phyloP scores from a whole-genome alignment of 176 grass and related monocot genomes.

The Carex myosuroides region DNA sequence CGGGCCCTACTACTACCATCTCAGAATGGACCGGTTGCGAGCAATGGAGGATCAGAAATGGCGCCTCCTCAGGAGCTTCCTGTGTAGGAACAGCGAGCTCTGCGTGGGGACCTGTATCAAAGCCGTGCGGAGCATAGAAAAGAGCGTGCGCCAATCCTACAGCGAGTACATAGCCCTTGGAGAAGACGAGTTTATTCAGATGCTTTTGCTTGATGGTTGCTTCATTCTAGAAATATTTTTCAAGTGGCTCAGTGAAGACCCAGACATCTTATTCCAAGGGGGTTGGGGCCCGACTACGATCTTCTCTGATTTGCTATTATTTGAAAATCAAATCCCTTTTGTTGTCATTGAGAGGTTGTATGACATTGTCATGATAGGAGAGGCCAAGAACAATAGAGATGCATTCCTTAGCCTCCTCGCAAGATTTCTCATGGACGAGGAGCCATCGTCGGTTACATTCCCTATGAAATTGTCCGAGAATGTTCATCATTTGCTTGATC shows the following conservation, averaged over 20 bases:
- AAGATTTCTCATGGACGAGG: slow-evolving; percentile 20
- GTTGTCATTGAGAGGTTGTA: background rate
- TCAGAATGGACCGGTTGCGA: background rate
- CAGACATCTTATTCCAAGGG: slow-evolving; percentile 4
- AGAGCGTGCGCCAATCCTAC: background rate
- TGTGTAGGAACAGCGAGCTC: background rate
- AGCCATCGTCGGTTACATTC: background rate
- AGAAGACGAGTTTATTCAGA: slow-evolving; percentile 23
- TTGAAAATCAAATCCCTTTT: slow-evolving; percentile 24
- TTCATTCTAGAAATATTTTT: slow-evolving; percentile 25
- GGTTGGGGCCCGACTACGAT: slow-evolving; percentile 23
- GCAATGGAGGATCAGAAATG: slow-evolving; percentile 32
- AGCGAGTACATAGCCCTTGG: slow-evolving; percentile 10
- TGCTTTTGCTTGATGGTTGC: slow-evolving; percentile 24
- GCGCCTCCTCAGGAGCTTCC: slow-evolving; percentile 22
- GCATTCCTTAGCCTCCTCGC: background rate
- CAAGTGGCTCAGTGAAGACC: slow-evolving; percentile 21
- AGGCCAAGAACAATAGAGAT: slow-evolving; percentile 3
- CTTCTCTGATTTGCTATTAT: slow-evolving; percentile 7
- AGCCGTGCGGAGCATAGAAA: slow-evolving; percentile 2
- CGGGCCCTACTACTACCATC: slow-evolving; percentile 17
- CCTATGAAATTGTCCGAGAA: background rate
- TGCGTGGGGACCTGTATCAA: background rate
- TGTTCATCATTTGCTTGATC: slow-evolving; percentile 20
- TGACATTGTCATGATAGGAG: background rate